Evolutionary conservation across 2,329 filamentous ascomycete species (phyloP).

Genomic region (Thermochaetoides dissita): DNA sequence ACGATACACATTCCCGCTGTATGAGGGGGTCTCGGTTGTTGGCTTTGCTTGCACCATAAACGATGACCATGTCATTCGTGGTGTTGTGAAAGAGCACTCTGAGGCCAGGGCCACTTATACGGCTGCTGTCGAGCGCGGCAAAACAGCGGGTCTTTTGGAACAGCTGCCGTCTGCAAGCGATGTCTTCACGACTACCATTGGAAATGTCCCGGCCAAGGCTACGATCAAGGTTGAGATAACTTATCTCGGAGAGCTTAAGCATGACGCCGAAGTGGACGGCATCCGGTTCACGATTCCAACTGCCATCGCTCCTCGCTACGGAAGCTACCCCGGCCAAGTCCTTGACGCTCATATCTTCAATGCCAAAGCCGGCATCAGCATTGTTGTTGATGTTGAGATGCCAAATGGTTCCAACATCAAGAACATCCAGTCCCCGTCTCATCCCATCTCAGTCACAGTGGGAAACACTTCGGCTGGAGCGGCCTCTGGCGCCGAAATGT

Average conservation of each 20-base stretch:
- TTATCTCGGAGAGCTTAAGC: constrained; percentile 58
- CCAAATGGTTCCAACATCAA: constrained; percentile 41
- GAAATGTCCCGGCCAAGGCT: constrained; percentile 48
- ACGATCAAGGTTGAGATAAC: constrained; percentile 46
- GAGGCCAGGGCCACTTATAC: constrained; percentile 47
- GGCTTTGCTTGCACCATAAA: constrained; percentile 52
- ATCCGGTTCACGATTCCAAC: constrained; percentile 57
- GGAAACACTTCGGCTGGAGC: constrained; percentile 38
- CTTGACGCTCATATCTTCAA: constrained; percentile 8
- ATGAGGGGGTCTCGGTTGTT: constrained; percentile 57
- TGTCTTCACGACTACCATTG: constrained; percentile 53
- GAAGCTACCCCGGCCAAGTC: constrained; percentile 28
- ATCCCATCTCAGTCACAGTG: constrained; percentile 51
- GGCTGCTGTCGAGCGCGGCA: constrained; percentile 40
- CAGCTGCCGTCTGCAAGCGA: constrained; percentile 46
- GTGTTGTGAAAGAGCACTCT: constrained; percentile 52
- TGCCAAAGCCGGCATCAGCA: constrained; percentile 30
- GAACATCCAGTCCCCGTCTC: constrained; percentile 51
- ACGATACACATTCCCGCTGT: constrained; percentile 56
- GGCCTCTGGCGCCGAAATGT: constrained; percentile 30
- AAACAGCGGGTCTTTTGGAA: constrained; percentile 52
- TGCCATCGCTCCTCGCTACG: constrained; percentile 53
- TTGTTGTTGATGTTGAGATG: constrained; percentile 48
- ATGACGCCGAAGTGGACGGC: constrained; percentile 54
- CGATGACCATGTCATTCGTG: constrained; percentile 42